phyloP scores from a whole-genome alignment of 2,329 filamentous ascomycete species.

The Pseudogymnoascus sp. region DNA sequence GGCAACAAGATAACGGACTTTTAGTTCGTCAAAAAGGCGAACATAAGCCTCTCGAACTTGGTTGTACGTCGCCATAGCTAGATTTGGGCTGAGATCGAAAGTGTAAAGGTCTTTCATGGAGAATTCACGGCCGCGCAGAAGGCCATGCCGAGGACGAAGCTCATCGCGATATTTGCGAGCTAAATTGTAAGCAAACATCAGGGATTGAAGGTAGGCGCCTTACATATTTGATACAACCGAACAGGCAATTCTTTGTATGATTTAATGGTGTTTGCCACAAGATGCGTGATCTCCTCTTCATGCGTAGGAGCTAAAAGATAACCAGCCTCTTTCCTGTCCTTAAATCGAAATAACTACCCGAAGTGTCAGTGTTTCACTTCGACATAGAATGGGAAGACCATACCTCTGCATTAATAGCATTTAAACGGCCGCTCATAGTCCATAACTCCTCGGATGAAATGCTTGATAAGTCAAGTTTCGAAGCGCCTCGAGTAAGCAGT shows the following conservation, averaged over 20 bases:
- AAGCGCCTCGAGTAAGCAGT: slow-evolving; percentile 52
- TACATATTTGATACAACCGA: slow-evolving; percentile 82
- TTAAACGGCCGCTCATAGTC: slow-evolving; percentile 74
- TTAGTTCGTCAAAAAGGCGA: slow-evolving; percentile 72
- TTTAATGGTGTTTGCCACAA: slow-evolving; percentile 64
- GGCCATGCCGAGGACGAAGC: slow-evolving; percentile 74
- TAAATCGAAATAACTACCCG: slow-evolving; percentile 66
- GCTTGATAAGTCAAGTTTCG: slow-evolving; percentile 73
- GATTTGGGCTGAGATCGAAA: slow-evolving; percentile 62
- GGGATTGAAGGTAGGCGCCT: slow-evolving; percentile 23
- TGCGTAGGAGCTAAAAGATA: slow-evolving; percentile 87
- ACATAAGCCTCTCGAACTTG: slow-evolving; percentile 67
- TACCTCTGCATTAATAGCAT: slow-evolving; percentile 65
- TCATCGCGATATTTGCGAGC: slow-evolving; percentile 94
- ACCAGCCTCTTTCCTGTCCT: slow-evolving; percentile 66
- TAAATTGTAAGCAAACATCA: slow-evolving; percentile 27
- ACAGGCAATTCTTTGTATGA: slow-evolving; percentile 84
- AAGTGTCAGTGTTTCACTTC: slow-evolving; percentile 10
- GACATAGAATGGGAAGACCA: slow-evolving; percentile 13
- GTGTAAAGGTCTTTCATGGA: slow-evolving; percentile 98
- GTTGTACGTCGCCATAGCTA: slow-evolving; percentile 74
- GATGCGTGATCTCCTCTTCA: slow-evolving; percentile 86
- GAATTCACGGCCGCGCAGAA: slow-evolving; percentile 84
- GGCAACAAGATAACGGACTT: slow-evolving; percentile 74
- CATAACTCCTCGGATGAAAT: slow-evolving; percentile 81